Conservation (phyloP, 768 basidiomycete species). For the Xerocomus brunneocitrinus region DNA sequence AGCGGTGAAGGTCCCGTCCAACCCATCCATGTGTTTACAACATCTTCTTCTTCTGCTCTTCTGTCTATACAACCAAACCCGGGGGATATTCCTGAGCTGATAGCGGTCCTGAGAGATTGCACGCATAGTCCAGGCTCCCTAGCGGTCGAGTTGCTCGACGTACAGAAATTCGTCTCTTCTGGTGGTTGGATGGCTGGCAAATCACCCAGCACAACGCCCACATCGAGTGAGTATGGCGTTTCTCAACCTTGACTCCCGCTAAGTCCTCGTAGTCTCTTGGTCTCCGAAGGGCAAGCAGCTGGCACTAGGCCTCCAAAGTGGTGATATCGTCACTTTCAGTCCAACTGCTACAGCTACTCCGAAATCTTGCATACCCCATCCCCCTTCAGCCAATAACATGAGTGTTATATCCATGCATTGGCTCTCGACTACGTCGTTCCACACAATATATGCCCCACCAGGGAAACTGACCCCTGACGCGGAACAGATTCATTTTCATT, state of each 20-base stretch:
- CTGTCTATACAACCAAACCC: constrained; percentile 64
- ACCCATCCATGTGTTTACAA: constrained; percentile 46
- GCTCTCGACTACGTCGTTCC: constrained; percentile 67
- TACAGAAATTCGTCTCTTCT: constrained; percentile 41
- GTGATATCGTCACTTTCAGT: constrained; percentile 66
- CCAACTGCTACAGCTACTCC: constrained; percentile 48
- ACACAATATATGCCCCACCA: constrained; percentile 56
- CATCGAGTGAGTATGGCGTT: constrained; percentile 47
- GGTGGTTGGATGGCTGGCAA: constrained; percentile 53
- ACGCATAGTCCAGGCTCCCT: constrained; percentile 32
- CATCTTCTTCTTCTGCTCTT: constrained; percentile 41
- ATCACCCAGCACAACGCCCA: constrained; percentile 48
- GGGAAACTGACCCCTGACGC: constrained; percentile 33
- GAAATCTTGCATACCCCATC: constrained; percentile 53
- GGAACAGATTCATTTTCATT: constrained; percentile 40
- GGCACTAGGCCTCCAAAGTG: constrained; percentile 65
- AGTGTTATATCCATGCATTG: constrained; percentile 55
- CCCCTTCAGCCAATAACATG: constrained; percentile 47
- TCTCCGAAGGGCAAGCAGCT: constrained; percentile 85
- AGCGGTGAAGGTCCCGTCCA: constrained; percentile 38
- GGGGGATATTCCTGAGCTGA: constrained; percentile 48
- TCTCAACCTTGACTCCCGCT: constrained; percentile 1
- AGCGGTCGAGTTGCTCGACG: constrained; percentile 58
- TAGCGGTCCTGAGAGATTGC: constrained; percentile 53
- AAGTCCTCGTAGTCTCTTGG: constrained; percentile 60